A percentile compares a stretch with the other conserved stretches of the same genome.
phyloP scores from a whole-genome alignment of 2,329 filamentous ascomycete species.

The Fusarium cicatricum region DNA sequence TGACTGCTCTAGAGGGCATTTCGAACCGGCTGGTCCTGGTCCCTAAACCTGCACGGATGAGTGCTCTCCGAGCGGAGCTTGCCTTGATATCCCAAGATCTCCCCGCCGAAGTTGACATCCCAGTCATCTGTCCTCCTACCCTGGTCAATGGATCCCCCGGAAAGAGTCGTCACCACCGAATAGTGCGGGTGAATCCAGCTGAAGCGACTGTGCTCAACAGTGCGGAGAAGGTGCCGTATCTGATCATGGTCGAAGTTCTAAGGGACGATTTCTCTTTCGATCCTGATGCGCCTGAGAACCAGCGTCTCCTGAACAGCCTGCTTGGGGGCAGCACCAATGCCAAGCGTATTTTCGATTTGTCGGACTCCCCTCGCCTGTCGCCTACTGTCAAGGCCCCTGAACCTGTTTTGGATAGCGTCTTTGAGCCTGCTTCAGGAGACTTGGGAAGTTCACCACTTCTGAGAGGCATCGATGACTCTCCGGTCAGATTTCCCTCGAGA shows the following conservation, averaged over 20 bases:
- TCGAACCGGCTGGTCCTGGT: constrained; percentile 85
- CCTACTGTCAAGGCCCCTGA: constrained; percentile 53
- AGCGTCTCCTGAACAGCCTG: constrained; percentile 67
- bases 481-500: constrained; percentile 42
- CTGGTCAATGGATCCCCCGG: constrained; percentile 77
- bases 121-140: constrained; percentile 80
- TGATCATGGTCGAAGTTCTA: constrained; percentile 85
- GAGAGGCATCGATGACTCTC: constrained; percentile 63
- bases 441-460: constrained; percentile 77
- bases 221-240: constrained; percentile 84
- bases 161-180: constrained; percentile 80
- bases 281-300: constrained; percentile 76
- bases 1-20: constrained; percentile 82
- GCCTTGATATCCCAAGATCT: constrained; percentile 83
- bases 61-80: constrained; percentile 81
- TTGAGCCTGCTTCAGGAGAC: constrained; percentile 83
- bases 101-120: constrained; percentile 84
- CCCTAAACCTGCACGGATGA: constrained; percentile 81
- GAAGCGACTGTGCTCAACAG: constrained; percentile 88
- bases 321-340: constrained; percentile 64
- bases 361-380: constrained; percentile 66
- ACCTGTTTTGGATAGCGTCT: constrained; percentile 73
- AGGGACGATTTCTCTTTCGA: constrained; percentile 86
- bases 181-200: constrained; percentile 83
- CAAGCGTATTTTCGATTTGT: constrained; percentile 72